These are phyloP conservation scores for Xylaria palmicola DNA, from an alignment of 495 filamentous ascomycete genomes.

Conservation along the genomic window DNA sequence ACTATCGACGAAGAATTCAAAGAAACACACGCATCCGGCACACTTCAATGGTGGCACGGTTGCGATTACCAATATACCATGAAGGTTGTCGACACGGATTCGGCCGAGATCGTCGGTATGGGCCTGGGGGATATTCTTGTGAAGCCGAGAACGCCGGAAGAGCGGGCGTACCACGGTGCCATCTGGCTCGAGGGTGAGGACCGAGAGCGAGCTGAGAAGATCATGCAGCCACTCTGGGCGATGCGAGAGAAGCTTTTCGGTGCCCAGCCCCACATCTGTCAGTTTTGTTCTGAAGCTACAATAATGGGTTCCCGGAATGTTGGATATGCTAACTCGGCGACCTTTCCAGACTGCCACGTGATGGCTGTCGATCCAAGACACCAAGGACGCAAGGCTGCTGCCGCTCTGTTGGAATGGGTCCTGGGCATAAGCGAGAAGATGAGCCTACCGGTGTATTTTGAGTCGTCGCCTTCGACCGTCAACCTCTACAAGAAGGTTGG, in stretches of 20 bases:
- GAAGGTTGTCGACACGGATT: slow-evolving; percentile 37
- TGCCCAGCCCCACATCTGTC: slow-evolving; percentile 28
- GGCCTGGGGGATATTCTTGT: slow-evolving; percentile 29
- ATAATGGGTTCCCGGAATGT: not conserved
- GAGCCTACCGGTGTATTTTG: slow-evolving; percentile 38
- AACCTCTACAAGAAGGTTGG: slow-evolving; percentile 31
- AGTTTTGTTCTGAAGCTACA: slow-evolving; percentile 6
- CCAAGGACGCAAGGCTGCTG: slow-evolving; percentile 43
- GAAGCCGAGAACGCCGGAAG: slow-evolving; percentile 21
- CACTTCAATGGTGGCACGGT: slow-evolving; percentile 32
- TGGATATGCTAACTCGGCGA: not conserved
- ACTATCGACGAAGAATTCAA: slow-evolving; percentile 28
- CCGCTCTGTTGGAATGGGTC: slow-evolving; percentile 43
- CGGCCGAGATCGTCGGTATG: slow-evolving; percentile 34
- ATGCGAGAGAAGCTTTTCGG: slow-evolving; percentile 31
- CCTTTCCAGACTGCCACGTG: slow-evolving; percentile 28
- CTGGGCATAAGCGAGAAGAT: slow-evolving; percentile 39
- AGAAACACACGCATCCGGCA: slow-evolving; percentile 28
- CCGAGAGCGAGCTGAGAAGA: slow-evolving; percentile 28
- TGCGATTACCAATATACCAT: slow-evolving; percentile 33
- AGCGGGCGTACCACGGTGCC: slow-evolving; percentile 31
- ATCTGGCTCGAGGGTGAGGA: slow-evolving; percentile 31
- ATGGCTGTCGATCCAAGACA: slow-evolving; percentile 31
- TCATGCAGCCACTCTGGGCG: slow-evolving; percentile 30
- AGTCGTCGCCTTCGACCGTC: slow-evolving; percentile 28